Evolutionary conservation across 352 stramenopile species (phyloP).

Genomic region (Phytophthora lateralis): DNA sequence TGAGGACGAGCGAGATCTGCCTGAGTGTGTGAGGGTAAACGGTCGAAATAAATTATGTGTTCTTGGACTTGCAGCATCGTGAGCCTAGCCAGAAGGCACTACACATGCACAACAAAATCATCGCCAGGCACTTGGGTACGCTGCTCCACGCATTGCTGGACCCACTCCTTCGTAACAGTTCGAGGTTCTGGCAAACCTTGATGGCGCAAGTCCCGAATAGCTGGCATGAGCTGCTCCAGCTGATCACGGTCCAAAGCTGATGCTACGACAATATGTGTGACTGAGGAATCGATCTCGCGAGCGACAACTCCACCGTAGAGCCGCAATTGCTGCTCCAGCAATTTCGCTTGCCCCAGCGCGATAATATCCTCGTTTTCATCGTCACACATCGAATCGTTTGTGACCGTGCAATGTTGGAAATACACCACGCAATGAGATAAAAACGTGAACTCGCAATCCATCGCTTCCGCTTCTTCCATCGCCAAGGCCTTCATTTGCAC

Average conservation of each 20-base stretch:
- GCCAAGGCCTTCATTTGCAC: slow-evolving; percentile 39
- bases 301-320: slow-evolving; percentile 60
- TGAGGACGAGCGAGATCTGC: slow-evolving; percentile 7
- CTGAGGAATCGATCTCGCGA: slow-evolving; percentile 40
- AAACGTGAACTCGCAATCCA: slow-evolving; percentile 73
- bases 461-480: slow-evolving; percentile 69
- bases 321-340: slow-evolving; percentile 63
- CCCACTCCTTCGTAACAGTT: slow-evolving; percentile 66
- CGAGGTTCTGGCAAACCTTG: slow-evolving; percentile 51
- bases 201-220: slow-evolving; percentile 57
- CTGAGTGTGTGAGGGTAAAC: slow-evolving; percentile 4
- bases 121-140: slow-evolving; percentile 57
- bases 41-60: slow-evolving; percentile 50
- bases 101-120: slow-evolving; percentile 62
- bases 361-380: slow-evolving; percentile 25
- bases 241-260: slow-evolving; percentile 28
- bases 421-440: slow-evolving; percentile 80
- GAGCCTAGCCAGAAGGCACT: slow-evolving; percentile 8
- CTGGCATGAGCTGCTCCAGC: slow-evolving; percentile 47
- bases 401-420: slow-evolving; percentile 28
- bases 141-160: slow-evolving; percentile 53
- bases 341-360: slow-evolving; percentile 42
- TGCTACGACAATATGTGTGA: slow-evolving; percentile 71
- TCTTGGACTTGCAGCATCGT: slow-evolving; percentile 2
- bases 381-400: slow-evolving; percentile 3